Conservation (phyloP, 176 grass and related monocot genomes). For the Zoysia japonica region DNA sequence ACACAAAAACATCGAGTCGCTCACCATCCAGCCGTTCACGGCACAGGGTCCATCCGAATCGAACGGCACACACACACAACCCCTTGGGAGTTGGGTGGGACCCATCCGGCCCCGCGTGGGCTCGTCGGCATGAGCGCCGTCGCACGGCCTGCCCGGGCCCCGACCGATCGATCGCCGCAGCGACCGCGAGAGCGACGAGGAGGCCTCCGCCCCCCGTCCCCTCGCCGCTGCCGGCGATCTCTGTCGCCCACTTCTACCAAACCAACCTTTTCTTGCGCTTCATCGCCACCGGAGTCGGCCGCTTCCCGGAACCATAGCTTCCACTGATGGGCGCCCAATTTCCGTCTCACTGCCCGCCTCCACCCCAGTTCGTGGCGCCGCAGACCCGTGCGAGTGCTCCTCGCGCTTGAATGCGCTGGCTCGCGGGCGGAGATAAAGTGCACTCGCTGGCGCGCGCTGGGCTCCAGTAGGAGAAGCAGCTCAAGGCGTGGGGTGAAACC, state of each 20-base stretch:
- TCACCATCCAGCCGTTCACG: constrained; percentile 16
- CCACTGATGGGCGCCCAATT: not conserved
- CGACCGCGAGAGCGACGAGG: not conserved
- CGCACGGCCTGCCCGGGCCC: not conserved
- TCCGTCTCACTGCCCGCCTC: not conserved
- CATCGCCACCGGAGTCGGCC: not conserved
- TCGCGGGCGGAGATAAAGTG: not conserved
- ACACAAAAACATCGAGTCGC: too few species aligned
- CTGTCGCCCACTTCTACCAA: not conserved
- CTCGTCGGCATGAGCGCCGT: constrained; percentile 21
- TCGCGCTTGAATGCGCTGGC: constrained; percentile 2
- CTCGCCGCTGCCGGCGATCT: constrained; percentile 34
- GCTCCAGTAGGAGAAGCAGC: not conserved
- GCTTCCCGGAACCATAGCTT: not conserved
- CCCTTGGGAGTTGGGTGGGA: not conserved
- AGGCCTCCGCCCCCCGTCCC: constrained; percentile 7
- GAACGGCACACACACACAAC: not conserved
- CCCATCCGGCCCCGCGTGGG: not conserved
- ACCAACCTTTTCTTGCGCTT: not conserved
- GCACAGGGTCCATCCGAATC: not conserved
- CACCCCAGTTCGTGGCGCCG: not conserved
- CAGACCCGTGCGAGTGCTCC: not conserved
- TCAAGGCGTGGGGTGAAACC: constrained; percentile 36
- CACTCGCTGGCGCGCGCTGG: not conserved
- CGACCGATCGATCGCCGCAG: constrained; percentile 38